phyloP scores from a whole-genome alignment of 345 rosid species.

The Angophora floribunda region DNA sequence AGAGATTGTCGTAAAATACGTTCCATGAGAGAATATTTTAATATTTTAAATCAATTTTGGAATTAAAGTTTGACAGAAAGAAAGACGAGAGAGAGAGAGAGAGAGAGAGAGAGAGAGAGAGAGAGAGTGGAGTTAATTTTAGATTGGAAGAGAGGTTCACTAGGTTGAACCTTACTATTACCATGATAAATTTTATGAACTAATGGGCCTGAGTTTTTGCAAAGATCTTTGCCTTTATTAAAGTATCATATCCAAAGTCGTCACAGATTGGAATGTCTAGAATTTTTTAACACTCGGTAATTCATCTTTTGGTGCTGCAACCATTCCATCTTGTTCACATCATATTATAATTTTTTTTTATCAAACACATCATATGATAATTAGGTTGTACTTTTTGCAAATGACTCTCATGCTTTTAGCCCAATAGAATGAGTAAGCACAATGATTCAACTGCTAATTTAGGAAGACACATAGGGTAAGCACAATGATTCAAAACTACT shows the following conservation, averaged over 20 bases:
- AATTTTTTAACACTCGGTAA: background rate
- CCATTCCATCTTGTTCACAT: background rate
- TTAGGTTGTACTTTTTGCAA: background rate
- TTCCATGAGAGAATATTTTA: background rate
- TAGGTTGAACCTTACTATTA: background rate
- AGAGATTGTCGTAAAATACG: background rate
- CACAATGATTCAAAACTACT: no score
- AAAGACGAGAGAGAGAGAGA: background rate
- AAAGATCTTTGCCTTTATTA: no score
- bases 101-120: background rate
- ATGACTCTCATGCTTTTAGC: background rate
- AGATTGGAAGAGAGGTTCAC: background rate
- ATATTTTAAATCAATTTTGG: background rate
- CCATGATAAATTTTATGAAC: background rate
- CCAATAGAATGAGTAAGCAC: background rate
- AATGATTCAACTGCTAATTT: background rate
- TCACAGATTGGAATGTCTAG: background rate
- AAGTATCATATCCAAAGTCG: background rate
- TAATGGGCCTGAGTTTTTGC: background rate
- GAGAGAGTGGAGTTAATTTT: background rate
- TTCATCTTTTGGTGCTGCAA: background rate
- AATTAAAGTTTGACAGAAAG: background rate
- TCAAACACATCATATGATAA: background rate
- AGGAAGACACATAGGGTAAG: background rate
- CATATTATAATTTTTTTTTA: background rate